Evolutionary conservation across 257 asterid genomes (phyloP).

Genomic region (Penstemon eatonii): DNA sequence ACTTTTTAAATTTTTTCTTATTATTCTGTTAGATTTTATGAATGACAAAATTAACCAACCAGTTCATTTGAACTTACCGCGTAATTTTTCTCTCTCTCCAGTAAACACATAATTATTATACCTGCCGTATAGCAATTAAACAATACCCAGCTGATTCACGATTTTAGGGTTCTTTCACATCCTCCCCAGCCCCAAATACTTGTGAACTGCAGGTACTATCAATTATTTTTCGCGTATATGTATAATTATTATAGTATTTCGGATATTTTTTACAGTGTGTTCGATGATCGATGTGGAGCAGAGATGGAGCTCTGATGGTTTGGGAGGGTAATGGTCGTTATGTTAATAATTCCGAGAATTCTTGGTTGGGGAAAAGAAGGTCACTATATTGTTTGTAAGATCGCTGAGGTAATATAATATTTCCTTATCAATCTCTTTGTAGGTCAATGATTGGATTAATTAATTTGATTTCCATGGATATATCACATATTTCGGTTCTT

Average conservation of each 20-base stretch:
- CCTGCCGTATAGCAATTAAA: too few relatives aligned
- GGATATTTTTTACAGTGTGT: not conserved
- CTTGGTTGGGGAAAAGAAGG: constrained; percentile 90
- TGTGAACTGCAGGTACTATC: constrained; percentile 20
- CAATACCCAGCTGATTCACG: not conserved
- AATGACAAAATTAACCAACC: not conserved
- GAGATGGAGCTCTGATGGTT: constrained; percentile 51
- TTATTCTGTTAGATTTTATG: too few relatives aligned
- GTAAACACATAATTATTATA: too few relatives aligned
- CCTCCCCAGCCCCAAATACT: constrained; percentile 15
- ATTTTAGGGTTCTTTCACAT: constrained; percentile 25
- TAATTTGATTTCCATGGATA: not conserved
- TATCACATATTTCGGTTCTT: not conserved
- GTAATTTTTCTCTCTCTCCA: not conserved
- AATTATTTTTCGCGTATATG: too few relatives aligned
- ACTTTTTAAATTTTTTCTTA: too few relatives aligned
- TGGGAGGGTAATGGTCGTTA: constrained; percentile 32
- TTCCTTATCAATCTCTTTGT: not conserved
- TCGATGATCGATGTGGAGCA: constrained; percentile 20
- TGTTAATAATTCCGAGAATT: constrained; percentile 38
- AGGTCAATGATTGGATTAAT: not conserved
- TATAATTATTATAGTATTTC: too few relatives aligned
- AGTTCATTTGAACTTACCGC: constrained; percentile 6
- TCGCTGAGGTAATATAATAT: constrained; percentile 63
- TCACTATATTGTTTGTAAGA: constrained; percentile 70